A percentile compares a stretch with the other conserved stretches of the same genome.
Conservation (phyloP, 2,329 filamentous ascomycete genomes). For the Orbilia javanica region DNA sequence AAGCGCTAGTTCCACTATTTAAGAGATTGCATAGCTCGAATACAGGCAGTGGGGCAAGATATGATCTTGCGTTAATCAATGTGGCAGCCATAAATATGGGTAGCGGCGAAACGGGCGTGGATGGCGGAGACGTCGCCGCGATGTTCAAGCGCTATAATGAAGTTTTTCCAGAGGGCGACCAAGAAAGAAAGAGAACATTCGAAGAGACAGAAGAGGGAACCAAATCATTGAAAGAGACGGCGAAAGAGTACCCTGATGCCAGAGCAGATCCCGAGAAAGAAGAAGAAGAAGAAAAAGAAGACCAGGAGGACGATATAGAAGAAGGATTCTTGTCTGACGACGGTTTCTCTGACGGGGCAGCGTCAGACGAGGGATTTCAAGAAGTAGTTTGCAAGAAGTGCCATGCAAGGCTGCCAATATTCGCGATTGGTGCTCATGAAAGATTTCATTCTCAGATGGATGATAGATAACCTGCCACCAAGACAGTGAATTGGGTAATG, state of each 20-base stretch:
- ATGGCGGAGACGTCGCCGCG: slow-evolving; percentile 77
- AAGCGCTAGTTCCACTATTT: slow-evolving; percentile 79
- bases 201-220: slow-evolving; percentile 40
- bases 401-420: slow-evolving; percentile 67
- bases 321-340: slow-evolving; percentile 63
- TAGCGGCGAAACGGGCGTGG: slow-evolving; percentile 68
- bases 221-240: slow-evolving; percentile 35
- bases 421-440: slow-evolving; percentile 69
- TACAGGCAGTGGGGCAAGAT: slow-evolving; percentile 69
- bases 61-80: slow-evolving; percentile 87
- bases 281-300: slow-evolving; percentile 60
- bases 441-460: slow-evolving; percentile 66
- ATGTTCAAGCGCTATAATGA: slow-evolving; percentile 74
- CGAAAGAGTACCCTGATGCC: slow-evolving; percentile 48
- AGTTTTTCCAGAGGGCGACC: slow-evolving; percentile 63
- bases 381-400: slow-evolving; percentile 66
- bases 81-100: slow-evolving; percentile 88
- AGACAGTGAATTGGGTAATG: background rate
- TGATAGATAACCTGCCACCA: slow-evolving; percentile 2
- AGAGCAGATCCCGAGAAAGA: slow-evolving; percentile 58
- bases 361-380: slow-evolving; percentile 59
- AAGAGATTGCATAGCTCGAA: slow-evolving; percentile 76
- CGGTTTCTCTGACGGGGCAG: slow-evolving; percentile 63
- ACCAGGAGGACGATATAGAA: slow-evolving; percentile 61
- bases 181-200: slow-evolving; percentile 43